Percentiles rank a stretch among this genome's conserved stretches.
phyloP scores from a whole-genome alignment of 2,329 filamentous ascomycete species.

The Plectosphaerella cucumerina region DNA sequence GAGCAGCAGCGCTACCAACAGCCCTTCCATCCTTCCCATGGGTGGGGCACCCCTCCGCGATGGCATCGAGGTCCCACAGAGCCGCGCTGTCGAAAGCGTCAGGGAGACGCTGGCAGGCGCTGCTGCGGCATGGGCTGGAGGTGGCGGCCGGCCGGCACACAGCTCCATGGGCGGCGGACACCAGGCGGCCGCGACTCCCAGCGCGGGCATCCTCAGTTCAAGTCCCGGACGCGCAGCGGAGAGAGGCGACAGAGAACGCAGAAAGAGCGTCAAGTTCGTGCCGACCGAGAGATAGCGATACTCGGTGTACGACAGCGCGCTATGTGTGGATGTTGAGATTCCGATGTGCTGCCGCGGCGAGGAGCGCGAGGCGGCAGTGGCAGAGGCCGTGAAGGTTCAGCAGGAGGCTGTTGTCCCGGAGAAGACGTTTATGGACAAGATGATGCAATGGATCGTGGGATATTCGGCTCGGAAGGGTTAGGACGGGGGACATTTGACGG shows the following conservation, averaged over 20 bases:
- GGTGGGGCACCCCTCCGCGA: slow-evolving; percentile 41
- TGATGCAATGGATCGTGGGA: too few species aligned
- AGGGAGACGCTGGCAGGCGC: slow-evolving; percentile 44
- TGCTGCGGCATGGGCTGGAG: slow-evolving; percentile 17
- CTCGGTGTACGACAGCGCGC: not conserved
- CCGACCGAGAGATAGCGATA: slow-evolving; percentile 26
- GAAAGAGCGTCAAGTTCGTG: slow-evolving; percentile 63
- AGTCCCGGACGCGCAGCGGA: slow-evolving; percentile 38
- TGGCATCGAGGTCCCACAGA: slow-evolving; percentile 51
- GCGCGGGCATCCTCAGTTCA: slow-evolving; percentile 38
- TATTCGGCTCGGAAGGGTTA: too few species aligned
- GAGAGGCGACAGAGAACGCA: slow-evolving; percentile 44
- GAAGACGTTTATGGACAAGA: too few species aligned
- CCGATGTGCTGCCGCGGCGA: too few species aligned
- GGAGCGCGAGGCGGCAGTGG: too few species aligned
- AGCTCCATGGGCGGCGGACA: not conserved
- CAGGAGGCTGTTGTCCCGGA: too few species aligned
- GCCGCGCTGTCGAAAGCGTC: slow-evolving; percentile 56
- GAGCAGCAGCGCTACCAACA: slow-evolving; percentile 17
- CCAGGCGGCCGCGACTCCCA: not conserved
- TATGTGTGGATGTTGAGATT: too few species aligned
- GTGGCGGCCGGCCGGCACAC: slow-evolving; percentile 9
- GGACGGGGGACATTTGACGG: too few species aligned
- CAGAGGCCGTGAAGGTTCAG: too few species aligned
- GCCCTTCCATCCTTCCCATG: not conserved